These are phyloP conservation scores for Gaultheria prostrata DNA, from an alignment of 148 eudicot genomes.

Conservation along the genomic window DNA sequence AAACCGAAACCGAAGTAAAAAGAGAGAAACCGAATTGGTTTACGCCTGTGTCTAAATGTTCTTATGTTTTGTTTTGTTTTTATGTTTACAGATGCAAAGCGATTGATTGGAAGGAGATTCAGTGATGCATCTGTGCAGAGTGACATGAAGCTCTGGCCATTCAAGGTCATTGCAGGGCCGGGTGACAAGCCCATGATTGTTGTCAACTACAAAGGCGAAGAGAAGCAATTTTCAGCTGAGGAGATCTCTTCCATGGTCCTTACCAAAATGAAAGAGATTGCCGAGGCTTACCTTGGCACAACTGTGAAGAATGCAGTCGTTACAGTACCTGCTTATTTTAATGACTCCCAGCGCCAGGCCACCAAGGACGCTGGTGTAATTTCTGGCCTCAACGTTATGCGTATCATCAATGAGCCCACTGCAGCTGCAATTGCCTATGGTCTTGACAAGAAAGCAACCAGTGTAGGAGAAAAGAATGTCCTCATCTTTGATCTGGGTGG, in stretches of 20 bases:
- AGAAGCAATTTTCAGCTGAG: conserved; percentile 35
- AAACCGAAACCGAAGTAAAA: background rate
- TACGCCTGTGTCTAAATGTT: background rate
- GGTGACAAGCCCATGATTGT: conserved; percentile 35
- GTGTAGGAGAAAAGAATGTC: conserved; percentile 31
- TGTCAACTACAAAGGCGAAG: conserved; percentile 30
- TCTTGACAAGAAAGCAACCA: conserved; percentile 29
- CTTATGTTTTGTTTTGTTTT: background rate
- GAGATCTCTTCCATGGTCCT: conserved; percentile 43
- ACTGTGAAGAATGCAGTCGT: conserved; percentile 30
- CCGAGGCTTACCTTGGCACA: conserved; percentile 29
- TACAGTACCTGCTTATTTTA: conserved; percentile 39
- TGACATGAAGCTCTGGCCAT: conserved; percentile 34
- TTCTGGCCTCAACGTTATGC: conserved; percentile 39
- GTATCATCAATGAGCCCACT: conserved; percentile 37
- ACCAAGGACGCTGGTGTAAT: conserved; percentile 38
- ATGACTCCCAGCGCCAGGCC: conserved; percentile 40
- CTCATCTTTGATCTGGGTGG: conserved; percentile 42
- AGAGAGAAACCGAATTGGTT: too few species aligned
- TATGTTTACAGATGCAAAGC: conserved; percentile 30
- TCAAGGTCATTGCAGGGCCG: conserved; percentile 31
- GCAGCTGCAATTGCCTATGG: conserved; percentile 45
- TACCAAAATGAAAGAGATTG: conserved; percentile 32
- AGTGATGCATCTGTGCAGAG: conserved; percentile 33
- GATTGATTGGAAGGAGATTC: conserved; percentile 32